Evolutionary conservation across 345 rosid genomes (phyloP).

Genomic region (Brassica incana): DNA sequence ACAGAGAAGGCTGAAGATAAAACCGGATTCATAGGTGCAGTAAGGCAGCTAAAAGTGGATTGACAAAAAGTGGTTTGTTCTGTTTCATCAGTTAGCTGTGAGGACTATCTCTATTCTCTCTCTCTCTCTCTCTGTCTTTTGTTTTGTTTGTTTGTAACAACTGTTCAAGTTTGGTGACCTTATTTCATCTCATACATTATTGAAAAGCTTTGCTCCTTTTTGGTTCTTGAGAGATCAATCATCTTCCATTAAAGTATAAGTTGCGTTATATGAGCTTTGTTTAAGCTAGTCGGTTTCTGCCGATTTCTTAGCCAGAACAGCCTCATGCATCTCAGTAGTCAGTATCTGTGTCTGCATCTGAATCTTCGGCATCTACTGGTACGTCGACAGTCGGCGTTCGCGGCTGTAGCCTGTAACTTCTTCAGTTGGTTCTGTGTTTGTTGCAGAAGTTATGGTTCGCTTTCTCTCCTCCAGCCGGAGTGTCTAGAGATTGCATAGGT

Average conservation of each 20-base stretch:
- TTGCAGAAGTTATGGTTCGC: no score
- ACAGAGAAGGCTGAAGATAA: constrained; percentile 7
- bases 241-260: constrained; percentile 9
- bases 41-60: constrained; percentile 8
- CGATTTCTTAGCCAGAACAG: no score
- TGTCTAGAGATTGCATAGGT: no score
- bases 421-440: no score
- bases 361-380: no score
- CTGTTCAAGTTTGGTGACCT: constrained; percentile 22
- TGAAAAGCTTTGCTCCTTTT: constrained; percentile 11
- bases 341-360: no score
- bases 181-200: constrained; percentile 22
- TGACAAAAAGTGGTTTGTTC: constrained; percentile 18
- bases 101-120: constrained; percentile 9
- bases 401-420: no score
- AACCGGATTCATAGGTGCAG: constrained; percentile 12
- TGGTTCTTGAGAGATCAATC: constrained; percentile 21
- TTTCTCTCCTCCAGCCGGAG: no score
- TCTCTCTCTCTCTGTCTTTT: neutral
- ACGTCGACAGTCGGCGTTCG: no score
- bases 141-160: constrained; percentile 36
- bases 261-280: neutral
- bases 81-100: constrained; percentile 27
- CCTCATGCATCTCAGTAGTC: no score
- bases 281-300: no score